phyloP scores from a whole-genome alignment of 345 rosid species.

The Arabis hirsuta region DNA sequence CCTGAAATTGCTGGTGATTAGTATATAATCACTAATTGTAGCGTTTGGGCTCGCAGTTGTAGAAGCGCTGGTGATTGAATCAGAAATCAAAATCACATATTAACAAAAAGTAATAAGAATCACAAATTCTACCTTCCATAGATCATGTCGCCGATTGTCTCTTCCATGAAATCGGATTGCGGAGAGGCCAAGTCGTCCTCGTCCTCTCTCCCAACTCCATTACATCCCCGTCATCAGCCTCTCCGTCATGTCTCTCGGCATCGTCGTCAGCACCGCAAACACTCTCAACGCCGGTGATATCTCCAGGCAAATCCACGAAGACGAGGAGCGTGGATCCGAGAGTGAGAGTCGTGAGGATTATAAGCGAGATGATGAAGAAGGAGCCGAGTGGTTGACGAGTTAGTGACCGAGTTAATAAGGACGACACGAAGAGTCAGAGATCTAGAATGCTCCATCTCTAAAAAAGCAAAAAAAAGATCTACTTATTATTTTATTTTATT shows the following conservation, averaged over 20 bases:
- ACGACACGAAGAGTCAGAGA: slow-evolving; percentile 49
- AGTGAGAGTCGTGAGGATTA: slow-evolving; percentile 38
- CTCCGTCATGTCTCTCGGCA: slow-evolving; percentile 86
- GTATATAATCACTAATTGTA: too few species aligned
- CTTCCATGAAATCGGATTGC: not conserved
- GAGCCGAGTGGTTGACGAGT: slow-evolving; percentile 41
- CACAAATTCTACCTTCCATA: too few species aligned
- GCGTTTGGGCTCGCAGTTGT: too few species aligned
- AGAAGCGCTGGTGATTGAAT: too few species aligned
- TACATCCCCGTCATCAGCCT: slow-evolving; percentile 79
- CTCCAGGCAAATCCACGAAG: slow-evolving; percentile 63
- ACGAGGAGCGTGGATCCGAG: slow-evolving; percentile 14
- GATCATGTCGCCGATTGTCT: not conserved
- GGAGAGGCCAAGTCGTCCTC: not conserved
- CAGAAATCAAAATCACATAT: too few species aligned
- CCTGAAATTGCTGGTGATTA: too few species aligned
- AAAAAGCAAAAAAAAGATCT: too few species aligned
- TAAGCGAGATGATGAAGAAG: slow-evolving; percentile 52
- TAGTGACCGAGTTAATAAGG: slow-evolving; percentile 60
- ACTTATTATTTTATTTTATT: too few species aligned
- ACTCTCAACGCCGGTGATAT: slow-evolving; percentile 84
- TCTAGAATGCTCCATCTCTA: too few species aligned
- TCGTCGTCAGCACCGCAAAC: slow-evolving; percentile 79
- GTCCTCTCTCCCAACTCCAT: slow-evolving; percentile 55
- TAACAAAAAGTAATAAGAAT: too few species aligned